These are phyloP conservation scores for Epichloe gansuensis DNA, from an alignment of 2,329 filamentous ascomycete species.

Conservation along the genomic window DNA sequence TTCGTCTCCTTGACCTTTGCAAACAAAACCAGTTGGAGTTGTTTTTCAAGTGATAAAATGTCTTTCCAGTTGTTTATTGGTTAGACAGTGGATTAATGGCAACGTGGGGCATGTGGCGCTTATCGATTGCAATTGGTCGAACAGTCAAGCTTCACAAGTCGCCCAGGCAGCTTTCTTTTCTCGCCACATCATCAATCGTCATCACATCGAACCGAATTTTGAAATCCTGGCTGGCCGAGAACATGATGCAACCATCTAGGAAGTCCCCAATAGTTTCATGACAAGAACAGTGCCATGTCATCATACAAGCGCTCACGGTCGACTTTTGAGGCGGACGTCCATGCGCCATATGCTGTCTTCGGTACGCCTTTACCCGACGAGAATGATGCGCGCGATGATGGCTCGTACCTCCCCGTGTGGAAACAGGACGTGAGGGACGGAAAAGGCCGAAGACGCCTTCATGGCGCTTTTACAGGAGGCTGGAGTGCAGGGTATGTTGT, in stretches of 20 bases:
- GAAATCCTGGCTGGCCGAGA: neutral
- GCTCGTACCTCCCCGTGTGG: slow-evolving; percentile 89
- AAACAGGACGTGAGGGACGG: slow-evolving; percentile 97
- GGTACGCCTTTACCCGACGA: slow-evolving; percentile 81
- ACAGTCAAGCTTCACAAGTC: neutral
- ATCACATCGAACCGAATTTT: neutral
- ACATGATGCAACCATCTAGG: neutral
- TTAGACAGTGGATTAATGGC: neutral
- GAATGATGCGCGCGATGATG: slow-evolving; percentile 70
- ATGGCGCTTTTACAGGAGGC: slow-evolving; percentile 93
- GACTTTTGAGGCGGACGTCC: slow-evolving; percentile 64
- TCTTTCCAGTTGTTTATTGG: too few species aligned
- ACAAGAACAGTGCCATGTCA: slow-evolving; percentile 42
- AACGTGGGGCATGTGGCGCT: neutral
- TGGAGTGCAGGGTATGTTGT: slow-evolving; percentile 79
- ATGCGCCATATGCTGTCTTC: slow-evolving; percentile 65
- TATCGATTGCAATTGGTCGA: neutral
- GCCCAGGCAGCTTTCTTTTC: neutral
- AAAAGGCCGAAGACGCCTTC: slow-evolving; percentile 75
- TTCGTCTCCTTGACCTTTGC: too few species aligned
- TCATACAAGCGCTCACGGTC: slow-evolving; percentile 67
- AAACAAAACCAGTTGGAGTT: too few species aligned
- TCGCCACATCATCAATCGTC: neutral
- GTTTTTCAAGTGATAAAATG: too few species aligned
- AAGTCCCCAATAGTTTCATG: neutral